phyloP scores from a whole-genome alignment of 495 filamentous ascomycete species.

The Darksidea phi region DNA sequence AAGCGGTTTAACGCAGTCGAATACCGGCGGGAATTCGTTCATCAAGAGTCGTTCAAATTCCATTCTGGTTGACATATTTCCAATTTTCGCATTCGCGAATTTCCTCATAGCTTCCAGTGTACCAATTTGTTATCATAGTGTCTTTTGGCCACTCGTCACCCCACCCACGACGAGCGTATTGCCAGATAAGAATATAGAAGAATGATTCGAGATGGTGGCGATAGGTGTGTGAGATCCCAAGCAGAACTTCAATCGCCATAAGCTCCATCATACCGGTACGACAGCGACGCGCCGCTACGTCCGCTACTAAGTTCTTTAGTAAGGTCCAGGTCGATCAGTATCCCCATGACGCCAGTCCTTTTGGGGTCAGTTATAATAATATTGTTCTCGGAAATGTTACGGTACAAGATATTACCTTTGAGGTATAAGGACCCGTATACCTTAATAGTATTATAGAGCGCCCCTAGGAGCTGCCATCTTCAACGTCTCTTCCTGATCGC shows the following conservation, averaged over 20 bases:
- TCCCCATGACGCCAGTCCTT: too few relatives aligned
- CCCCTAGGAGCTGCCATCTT: slow-evolving; percentile 6
- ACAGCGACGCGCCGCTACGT: background rate
- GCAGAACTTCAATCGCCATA: background rate
- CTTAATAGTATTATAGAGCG: too few relatives aligned
- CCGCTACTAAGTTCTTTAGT: background rate
- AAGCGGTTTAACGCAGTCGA: too few relatives aligned
- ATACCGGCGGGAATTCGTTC: too few relatives aligned
- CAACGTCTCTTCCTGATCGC: slow-evolving; percentile 3
- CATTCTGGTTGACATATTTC: too few relatives aligned
- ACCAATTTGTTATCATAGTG: slow-evolving; percentile 1
- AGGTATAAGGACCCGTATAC: too few relatives aligned
- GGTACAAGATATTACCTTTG: too few relatives aligned
- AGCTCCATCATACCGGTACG: background rate
- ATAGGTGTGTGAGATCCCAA: background rate
- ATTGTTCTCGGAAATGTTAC: too few relatives aligned
- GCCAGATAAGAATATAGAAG: background rate
- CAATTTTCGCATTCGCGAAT: background rate
- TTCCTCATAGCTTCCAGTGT: background rate
- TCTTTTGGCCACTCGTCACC: background rate
- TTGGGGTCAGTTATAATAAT: too few relatives aligned
- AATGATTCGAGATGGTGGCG: too few relatives aligned
- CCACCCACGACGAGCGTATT: background rate
- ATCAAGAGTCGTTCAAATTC: too few relatives aligned
- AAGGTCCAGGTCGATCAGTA: too few relatives aligned